Evolutionary conservation across 805 yeast species (phyloP), one percentile per base, ranked within the genome.

Genomic region (Yamadazyma paraphyllophila): DNA sequence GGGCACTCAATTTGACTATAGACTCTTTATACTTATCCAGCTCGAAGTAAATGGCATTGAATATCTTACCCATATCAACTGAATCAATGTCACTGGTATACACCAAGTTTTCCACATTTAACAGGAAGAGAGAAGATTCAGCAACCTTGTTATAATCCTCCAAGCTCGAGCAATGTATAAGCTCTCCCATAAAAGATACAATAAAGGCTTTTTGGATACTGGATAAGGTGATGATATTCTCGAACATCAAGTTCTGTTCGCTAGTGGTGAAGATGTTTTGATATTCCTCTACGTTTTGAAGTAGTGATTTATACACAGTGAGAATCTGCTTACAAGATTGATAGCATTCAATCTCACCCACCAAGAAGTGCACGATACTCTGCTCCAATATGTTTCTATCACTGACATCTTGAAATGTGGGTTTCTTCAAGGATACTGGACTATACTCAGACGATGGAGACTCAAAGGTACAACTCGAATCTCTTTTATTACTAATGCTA

Each of bases 241-340:
- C 76, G 59, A 77, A 76, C 1, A 77, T 50, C 7, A 66, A 43
- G 4, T 65, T 37, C 44, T 67, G 69, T 27, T 75, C 77, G 17
- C 58, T 58, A 4, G 53, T 41, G 20, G 66, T 52, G 9, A 75
- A 53, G 11, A 66, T 61, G 38, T 64, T 53, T 16, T 56, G 58
- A 36, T 59, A 61, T 24, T 58, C 57, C 25, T 47, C 51, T 5
- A 64, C 60, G 37, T 58, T 62, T 34, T 56, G 56, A 20, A 71
- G 50, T 9, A 64, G 52, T 5, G 65, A 60, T 8, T 69, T 55
- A 41, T 65, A 70, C 0, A 73, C 60, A 5, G 60, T 39, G 16
- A 61, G 57, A 13, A 68, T 54, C 8, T 63, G 40, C 7, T 48
- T 55, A 47, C 75, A 42, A 14, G 61, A 54, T 15, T 57, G 49